Conservation (phyloP, 345 rosid genomes). For the Eucalyptus sideroxylon region DNA sequence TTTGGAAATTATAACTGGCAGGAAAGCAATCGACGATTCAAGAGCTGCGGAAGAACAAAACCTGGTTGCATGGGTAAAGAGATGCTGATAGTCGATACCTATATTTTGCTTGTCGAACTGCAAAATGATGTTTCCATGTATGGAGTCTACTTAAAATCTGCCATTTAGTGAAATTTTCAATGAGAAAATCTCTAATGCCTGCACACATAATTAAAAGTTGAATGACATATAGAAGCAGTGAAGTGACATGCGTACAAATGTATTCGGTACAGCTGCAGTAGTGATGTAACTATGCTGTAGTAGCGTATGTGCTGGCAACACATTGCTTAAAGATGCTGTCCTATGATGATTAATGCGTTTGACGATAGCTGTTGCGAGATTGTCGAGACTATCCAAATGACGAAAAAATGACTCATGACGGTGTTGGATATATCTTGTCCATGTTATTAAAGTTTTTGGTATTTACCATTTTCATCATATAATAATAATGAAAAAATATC, state of each 20-base stretch:
- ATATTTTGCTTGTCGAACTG: background rate
- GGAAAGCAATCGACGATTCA: conserved; percentile 74
- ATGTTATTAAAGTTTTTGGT: background rate
- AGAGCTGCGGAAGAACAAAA: conserved; percentile 64
- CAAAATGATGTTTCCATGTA: background rate
- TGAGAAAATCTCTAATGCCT: background rate
- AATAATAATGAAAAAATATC: too few species aligned
- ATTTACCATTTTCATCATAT: background rate
- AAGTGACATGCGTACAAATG: background rate
- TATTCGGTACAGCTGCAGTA: background rate
- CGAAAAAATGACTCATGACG: background rate
- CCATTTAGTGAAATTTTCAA: background rate
- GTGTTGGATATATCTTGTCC: background rate
- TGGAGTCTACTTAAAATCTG: background rate
- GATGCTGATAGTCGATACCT: background rate
- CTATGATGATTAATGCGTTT: background rate
- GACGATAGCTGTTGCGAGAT: background rate
- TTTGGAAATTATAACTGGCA: conserved; percentile 72
- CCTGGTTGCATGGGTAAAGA: conserved; percentile 81
- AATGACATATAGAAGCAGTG: background rate
- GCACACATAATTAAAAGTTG: background rate
- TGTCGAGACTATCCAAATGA: background rate
- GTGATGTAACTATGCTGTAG: background rate
- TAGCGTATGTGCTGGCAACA: background rate
- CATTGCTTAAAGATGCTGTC: background rate